Conservation (phyloP, 1,284 basidiomycete genomes). For the Pterulicium gracile region DNA sequence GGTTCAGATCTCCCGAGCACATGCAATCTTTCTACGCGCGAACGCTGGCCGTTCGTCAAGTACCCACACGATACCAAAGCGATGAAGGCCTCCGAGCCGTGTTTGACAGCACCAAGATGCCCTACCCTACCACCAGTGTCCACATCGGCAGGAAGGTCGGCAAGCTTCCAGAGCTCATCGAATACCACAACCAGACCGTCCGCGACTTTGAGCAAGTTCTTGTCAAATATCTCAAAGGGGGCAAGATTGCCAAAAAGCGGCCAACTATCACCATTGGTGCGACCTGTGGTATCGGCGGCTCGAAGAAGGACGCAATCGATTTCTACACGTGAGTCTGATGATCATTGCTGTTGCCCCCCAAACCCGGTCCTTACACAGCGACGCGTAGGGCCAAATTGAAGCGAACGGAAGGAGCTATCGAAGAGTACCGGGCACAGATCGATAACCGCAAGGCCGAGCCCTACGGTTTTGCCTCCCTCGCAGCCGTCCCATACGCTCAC, state of each 20-base stretch:
- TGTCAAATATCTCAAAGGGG: conserved; percentile 77
- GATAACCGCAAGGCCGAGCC: conserved; percentile 74
- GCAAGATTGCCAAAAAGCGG: conserved; percentile 60
- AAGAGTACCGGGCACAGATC: conserved; percentile 66
- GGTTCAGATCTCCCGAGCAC: conserved; percentile 75
- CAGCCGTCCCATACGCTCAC: conserved; percentile 85
- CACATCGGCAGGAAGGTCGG: conserved; percentile 75
- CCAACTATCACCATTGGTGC: conserved; percentile 69
- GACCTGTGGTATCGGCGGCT: conserved; percentile 64
- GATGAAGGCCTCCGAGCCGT: conserved; percentile 67
- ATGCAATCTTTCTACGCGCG: conserved; percentile 67
- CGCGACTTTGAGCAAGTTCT: conserved; percentile 74
- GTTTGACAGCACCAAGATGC: conserved; percentile 64
- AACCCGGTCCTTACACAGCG: too few species aligned
- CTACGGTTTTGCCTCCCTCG: conserved; percentile 92
- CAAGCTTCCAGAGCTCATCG: conserved; percentile 64
- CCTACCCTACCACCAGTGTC: conserved; percentile 77
- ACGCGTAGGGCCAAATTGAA: conserved; percentile 51
- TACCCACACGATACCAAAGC: conserved; percentile 65
- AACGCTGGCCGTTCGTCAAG: conserved; percentile 65
- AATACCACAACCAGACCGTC: conserved; percentile 82
- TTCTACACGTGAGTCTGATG: conserved; percentile 55
- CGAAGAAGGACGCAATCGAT: conserved; percentile 74
- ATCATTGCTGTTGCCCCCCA: conserved; percentile 3
- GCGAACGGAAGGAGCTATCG: conserved; percentile 70